Base-by-base conservation (phyloP, 1,284 basidiomycete species). In the Clitocybe nebularis region DNA sequence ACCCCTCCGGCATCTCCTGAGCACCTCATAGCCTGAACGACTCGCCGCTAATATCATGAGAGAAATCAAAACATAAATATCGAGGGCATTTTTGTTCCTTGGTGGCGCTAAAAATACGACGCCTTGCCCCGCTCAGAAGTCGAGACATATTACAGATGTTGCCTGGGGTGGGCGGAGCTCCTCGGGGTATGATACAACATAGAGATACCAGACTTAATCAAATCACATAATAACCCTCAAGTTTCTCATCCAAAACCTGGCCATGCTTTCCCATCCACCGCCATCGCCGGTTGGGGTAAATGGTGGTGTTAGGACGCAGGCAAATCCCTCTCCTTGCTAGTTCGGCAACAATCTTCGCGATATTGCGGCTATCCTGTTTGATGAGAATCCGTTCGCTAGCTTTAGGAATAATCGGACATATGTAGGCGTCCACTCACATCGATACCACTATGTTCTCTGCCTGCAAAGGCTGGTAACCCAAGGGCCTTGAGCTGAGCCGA, bases 381-480 rank as follows among this genome's bases (percentile, higher is more conserved):
- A 26, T 22, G 45, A 45, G 20, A 37, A 36, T 36, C 47, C 46
- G 45, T 50, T 29, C 51, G 48, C 25, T 41, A 45, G 41, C 43
- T 24, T 34, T 23, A 39, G 33, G 36, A 44, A 13, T 36, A 36
- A 8, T 9, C 11, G 11, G n/a, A 14, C 35, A 39, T 20, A 36
- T 36, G 41, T 16, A 19, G 44, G 81, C 87, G 71, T n/a, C 13
- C 13, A 32, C 29, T 32, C 53, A 92, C 90, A 62, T 92, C 89
- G 30, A 94, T 85, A 14, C 93, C 93, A 54, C 82, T 84, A 62
- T 96, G 93, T 47, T 82, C 75, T 52, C 88, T 77, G 10, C 93
- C 93, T 59, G 84, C 67, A 56, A 96, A 96, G 1, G 72, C 65
- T 16, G 71, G 65, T 33, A 87, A 64, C 13, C 69, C 74, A 24